Base-by-base conservation (phyloP, 208 protist genomes). In the Leishmania braziliensis region DNA sequence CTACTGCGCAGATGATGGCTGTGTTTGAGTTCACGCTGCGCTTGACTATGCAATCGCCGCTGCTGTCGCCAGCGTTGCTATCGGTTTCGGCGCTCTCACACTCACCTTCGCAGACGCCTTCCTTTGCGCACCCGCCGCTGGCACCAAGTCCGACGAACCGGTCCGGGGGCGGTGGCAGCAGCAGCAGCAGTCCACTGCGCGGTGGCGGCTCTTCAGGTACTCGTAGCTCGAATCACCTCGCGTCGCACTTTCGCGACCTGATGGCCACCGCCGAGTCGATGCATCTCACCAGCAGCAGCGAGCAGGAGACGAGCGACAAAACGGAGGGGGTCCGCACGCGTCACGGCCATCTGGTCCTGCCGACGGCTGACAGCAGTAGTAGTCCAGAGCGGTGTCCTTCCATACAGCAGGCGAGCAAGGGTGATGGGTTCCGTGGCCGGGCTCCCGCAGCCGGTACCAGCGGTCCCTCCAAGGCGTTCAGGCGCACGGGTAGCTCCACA, bases 1-100 rank as follows among this genome's bases (percentile, higher is more conserved):
- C 78, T 23, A 96, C 93, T 18, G 26, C 39, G 43, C 89, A 93
- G 65, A 93, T 92, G 85, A 90, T 92, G 56, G 46, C 79, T 20
- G 81, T 84, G 36, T 93, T 95, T 76, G 89, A 95, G 78, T n/a
- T 75, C 20, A 75, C 93, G 0, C 82, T 95, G 54, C 83, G 80
- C 18, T 56, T 53, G 8, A 86, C 65, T 12, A 86, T 76, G 10
- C 58, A 29, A 6, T 56, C 71, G 39, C 75, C 81, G 48, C 80
- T 81, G 29, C 50, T 83, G 9, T 60, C 80, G 0, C 83, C 84
- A 33, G 48, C 26, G 8, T 62, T 36, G 43, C 29, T 29, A 0
- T 39, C 23, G 0, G n/a, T 18, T 12, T 20, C 73, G 5, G 29
- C 62, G 0, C n/a, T 60, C 10, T 75, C 78, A 51, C 58, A 60